phyloP scores from a whole-genome alignment of 2,329 filamentous ascomycete species.

The Fusarium sublunatum region DNA sequence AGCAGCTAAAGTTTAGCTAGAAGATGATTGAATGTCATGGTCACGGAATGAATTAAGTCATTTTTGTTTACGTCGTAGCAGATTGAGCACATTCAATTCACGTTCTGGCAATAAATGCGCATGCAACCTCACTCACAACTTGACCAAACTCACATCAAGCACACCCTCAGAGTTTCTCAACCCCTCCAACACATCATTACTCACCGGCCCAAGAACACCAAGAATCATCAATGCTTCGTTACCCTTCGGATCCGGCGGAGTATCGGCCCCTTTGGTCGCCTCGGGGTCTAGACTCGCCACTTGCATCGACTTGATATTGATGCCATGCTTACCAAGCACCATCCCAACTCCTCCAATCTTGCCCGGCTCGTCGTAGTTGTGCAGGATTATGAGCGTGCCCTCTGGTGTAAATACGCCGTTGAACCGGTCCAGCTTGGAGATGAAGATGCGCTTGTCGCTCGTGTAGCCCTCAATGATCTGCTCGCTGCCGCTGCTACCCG shows the following conservation, averaged over 20 bases:
- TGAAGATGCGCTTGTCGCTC: slow-evolving; percentile 71
- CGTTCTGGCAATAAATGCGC: too few relatives aligned
- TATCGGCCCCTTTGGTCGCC: slow-evolving; percentile 40
- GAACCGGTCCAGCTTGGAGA: slow-evolving; percentile 79
- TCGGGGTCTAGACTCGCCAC: slow-evolving; percentile 65
- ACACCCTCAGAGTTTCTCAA: slow-evolving; percentile 64
- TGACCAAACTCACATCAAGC: slow-evolving; percentile 65
- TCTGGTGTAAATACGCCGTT: slow-evolving; percentile 78
- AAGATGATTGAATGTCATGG: slow-evolving; percentile 2
- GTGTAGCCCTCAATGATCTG: slow-evolving; percentile 74
- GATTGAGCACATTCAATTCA: neutral
- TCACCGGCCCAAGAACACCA: slow-evolving; percentile 75
- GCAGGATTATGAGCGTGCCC: slow-evolving; percentile 79
- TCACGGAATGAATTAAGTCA: neutral
- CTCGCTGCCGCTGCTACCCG: slow-evolving; percentile 47
- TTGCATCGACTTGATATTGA: slow-evolving; percentile 86
- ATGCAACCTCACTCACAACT: slow-evolving; percentile 47
- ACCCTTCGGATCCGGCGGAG: slow-evolving; percentile 46
- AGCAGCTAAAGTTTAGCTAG: neutral
- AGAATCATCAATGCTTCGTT: slow-evolving; percentile 86
- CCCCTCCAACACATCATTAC: slow-evolving; percentile 63
- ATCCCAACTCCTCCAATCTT: slow-evolving; percentile 85
- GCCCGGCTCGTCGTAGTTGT: slow-evolving; percentile 84
- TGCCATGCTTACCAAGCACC: slow-evolving; percentile 73
- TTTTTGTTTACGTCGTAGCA: neutral